Base-by-base conservation (phyloP, 768 basidiomycete species). In the Coprinopsis marcescibilis region DNA sequence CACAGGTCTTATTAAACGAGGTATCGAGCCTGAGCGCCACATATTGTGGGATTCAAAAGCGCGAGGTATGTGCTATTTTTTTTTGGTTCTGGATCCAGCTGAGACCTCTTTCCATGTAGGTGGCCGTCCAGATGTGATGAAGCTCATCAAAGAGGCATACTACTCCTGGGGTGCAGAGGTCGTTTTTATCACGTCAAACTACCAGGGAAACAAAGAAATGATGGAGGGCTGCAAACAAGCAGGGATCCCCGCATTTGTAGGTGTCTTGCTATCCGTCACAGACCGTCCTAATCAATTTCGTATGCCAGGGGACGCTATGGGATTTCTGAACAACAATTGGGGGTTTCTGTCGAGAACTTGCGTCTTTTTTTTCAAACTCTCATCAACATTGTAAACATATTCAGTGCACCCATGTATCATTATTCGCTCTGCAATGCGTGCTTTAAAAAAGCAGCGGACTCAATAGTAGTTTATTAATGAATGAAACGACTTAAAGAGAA, bases 151-250 rank as follows among this genome's bases (percentile, higher is more conserved):
- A 60, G 83, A 87, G 46, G 76, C 68, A 1, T 88, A 86, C 55
- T 64, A 71, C n/a, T 76, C 74, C n/a, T 90, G 85, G 85, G 72
- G 77, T 8, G 88, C 88, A 2, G 88, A 90, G 60, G 79, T 90
- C 13, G 78, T 89, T 11, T 88, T 89, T 62, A 87, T 89, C 57
- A 90, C 87, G 12, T 87, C 85, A 3, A 90, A 90, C 64, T 76
- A 71, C 55, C 71, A 78, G 45, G 87, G 87, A 13, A 90, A 90
- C 60, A 70, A 72, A 32, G 87, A 90, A 60, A 85, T 90, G 67
- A 89, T 88, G 78, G 77, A 85, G 62, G 86, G 83, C 8, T 89
- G 81, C 60, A 87, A 83, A 63, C 70, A 69, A 50, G 78, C 78
- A 27, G 77, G 80, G 12, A 85, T 85, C 52, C 83, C 82, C 41